Evolutionary conservation across 805 yeast genomes (phyloP), one percentile per base, ranked within the genome.

Genomic region (Teunomyces panamensis): DNA sequence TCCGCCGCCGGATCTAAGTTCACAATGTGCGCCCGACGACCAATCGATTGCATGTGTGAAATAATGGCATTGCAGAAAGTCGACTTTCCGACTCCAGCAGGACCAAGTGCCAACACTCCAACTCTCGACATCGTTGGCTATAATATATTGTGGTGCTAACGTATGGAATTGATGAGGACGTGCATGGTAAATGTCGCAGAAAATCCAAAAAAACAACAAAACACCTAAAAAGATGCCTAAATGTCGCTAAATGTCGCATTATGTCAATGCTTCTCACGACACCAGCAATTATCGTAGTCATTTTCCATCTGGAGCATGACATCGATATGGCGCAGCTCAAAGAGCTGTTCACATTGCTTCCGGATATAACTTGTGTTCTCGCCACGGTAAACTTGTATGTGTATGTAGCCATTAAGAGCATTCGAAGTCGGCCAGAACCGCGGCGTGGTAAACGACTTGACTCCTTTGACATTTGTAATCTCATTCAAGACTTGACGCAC

Each of bases 1-100:
- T 90, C 96, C 1, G 98, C 98, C 0, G 98, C 98, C 4, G 99
- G 99, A 68, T 92, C 98, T 45, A 92, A 71, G 63, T 94, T 94
- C 13, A 94, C 97, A 34, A 94, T 81, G 66, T 94, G 97, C 2
- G 96, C 97, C 32, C 96, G 74, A 52, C 99, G 83, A 1, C 98
- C 98, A 30, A 87, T 77, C 14, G 89, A 78, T 64, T 90, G 96
- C 84, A 94, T 87, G 65, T 92, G 87, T 1, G 92, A 69, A 39
- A 94, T 85, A 51, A 94, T 78, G 3, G 96, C 75, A 59, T 89
- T 87, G 70, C 98, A 92, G 62, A 92, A 94, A 0, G 99, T 89
- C 42, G 94, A 83, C 66, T 76, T 92, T 9, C 99, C 99, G 8
- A 87, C 98, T 33, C 99, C 99, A 1, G 99, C 99, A 14, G 99